Conservation (phyloP, 805 yeast species). For the Isabelozyma pseudorhagii region DNA sequence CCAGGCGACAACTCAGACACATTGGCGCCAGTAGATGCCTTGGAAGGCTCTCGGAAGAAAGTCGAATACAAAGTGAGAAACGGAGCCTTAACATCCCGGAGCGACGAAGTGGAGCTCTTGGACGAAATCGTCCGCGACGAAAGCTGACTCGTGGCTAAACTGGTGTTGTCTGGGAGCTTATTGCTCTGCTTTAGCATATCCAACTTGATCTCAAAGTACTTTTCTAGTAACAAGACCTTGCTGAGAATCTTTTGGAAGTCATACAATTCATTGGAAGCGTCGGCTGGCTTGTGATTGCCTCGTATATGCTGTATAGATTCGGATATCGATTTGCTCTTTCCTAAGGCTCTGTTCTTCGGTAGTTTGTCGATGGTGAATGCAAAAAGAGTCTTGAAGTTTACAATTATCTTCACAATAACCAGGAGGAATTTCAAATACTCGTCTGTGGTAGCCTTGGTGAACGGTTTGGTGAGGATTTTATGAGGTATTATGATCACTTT, state of each 20-base stretch:
- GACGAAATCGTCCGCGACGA: neutral
- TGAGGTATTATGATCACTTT: slow-evolving; percentile 38
- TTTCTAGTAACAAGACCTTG: slow-evolving; percentile 10
- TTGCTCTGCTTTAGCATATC: neutral
- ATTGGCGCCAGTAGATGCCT: neutral
- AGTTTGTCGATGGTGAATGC: slow-evolving; percentile 3
- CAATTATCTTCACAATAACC: slow-evolving; percentile 33
- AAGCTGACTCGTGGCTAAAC: neutral
- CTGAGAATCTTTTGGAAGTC: slow-evolving; percentile 18
- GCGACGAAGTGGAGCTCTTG: neutral
- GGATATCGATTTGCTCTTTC: neutral
- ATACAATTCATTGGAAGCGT: slow-evolving; percentile 2
- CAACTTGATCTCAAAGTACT: slow-evolving; percentile 10
- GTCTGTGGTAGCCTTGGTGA: slow-evolving; percentile 30
- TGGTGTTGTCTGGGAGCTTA: neutral
- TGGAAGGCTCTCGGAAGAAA: neutral
- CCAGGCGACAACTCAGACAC: neutral
- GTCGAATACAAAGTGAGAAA: neutral
- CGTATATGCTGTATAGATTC: slow-evolving; percentile 9
- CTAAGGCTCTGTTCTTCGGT: neutral
- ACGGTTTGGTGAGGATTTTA: slow-evolving; percentile 38
- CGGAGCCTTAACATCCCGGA: neutral
- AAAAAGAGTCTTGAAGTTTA: slow-evolving; percentile 31
- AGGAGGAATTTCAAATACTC: slow-evolving; percentile 36
- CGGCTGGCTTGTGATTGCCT: neutral